Conservation (phyloP, 148 eudicot species). For the Linanthus parryae region DNA sequence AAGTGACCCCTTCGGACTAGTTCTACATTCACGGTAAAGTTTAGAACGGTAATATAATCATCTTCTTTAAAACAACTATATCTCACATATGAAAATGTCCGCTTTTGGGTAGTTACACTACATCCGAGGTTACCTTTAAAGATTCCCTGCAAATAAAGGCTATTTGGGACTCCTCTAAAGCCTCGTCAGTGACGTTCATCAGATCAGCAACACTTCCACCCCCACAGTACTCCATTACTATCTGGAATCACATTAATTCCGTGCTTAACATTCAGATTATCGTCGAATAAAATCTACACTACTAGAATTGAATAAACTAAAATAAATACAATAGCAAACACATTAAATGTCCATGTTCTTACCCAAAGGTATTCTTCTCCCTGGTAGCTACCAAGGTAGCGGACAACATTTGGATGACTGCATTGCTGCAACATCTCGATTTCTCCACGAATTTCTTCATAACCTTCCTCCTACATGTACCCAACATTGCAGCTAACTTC, state of each 20-base stretch:
- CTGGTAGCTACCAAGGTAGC: conserved; percentile 98
- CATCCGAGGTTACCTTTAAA: conserved; percentile 52
- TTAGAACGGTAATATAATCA: neutral
- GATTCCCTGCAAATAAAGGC: conserved; percentile 92
- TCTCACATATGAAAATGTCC: neutral
- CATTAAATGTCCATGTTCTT: conserved; percentile 15
- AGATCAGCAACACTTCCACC: conserved; percentile 99
- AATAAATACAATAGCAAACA: conserved; percentile 5
- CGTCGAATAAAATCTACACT: neutral
- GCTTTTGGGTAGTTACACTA: no score
- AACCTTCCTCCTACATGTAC: conserved; percentile 78
- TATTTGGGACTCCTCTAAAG: conserved; percentile 88
- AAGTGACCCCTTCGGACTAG: no score
- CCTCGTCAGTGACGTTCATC: conserved; percentile 87
- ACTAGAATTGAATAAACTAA: neutral
- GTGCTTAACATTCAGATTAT: neutral
- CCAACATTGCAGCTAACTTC: conserved; percentile 1
- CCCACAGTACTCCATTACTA: conserved; percentile 99
- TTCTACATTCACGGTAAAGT: no score
- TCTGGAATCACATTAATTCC: conserved; percentile 46
- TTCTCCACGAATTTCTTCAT: conserved; percentile 98
- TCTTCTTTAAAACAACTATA: neutral
- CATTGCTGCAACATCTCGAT: conserved; percentile 99
- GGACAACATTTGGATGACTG: conserved; percentile 98
- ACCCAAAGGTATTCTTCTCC: conserved; percentile 99